These are phyloP conservation scores for Debaryomyces nepalensis DNA, from an alignment of 1,139 yeast genomes.

Conservation along the genomic window DNA sequence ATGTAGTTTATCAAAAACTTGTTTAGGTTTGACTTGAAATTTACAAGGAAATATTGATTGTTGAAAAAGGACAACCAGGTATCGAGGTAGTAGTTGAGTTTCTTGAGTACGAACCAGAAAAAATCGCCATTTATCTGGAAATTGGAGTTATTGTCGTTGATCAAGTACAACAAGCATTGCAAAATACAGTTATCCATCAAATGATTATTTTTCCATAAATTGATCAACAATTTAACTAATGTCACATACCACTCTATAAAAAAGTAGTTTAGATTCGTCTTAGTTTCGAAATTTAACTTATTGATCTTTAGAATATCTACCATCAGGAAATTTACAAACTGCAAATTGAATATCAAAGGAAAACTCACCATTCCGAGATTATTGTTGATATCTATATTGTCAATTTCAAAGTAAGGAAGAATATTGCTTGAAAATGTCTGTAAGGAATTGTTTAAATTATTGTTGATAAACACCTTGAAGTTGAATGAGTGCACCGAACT, in stretches of 20 bases:
- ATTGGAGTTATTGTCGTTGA: slow-evolving; percentile 24
- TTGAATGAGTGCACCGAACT: slow-evolving; percentile 14
- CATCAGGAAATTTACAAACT: slow-evolving; percentile 26
- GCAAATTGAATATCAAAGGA: slow-evolving; percentile 47
- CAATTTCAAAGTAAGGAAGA: slow-evolving; percentile 23
- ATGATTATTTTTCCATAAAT: slow-evolving; percentile 25
- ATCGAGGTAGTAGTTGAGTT: slow-evolving; percentile 32
- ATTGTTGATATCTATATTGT: slow-evolving; percentile 40
- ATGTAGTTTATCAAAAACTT: slow-evolving; percentile 24
- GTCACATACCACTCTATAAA: slow-evolving; percentile 47
- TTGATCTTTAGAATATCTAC: slow-evolving; percentile 17
- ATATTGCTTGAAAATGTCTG: slow-evolving; percentile 17
- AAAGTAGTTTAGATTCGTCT: slow-evolving; percentile 24
- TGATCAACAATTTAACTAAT: slow-evolving; percentile 37
- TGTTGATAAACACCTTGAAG: slow-evolving; percentile 15
- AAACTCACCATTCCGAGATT: slow-evolving; percentile 49
- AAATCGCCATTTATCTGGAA: slow-evolving; percentile 31
- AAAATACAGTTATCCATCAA: slow-evolving; percentile 31
- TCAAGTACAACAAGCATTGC: slow-evolving; percentile 33
- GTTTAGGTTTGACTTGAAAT: slow-evolving; percentile 22
- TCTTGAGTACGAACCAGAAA: slow-evolving; percentile 32
- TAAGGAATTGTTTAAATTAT: slow-evolving; percentile 18
- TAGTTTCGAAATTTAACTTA: slow-evolving; percentile 14
- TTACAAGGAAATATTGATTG: slow-evolving; percentile 20
- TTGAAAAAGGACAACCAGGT: slow-evolving; percentile 30